A percentile compares a stretch with the other conserved stretches of the same genome.
phyloP scores from a whole-genome alignment of 208 protist genomes.

The Trypanosoma mega region DNA sequence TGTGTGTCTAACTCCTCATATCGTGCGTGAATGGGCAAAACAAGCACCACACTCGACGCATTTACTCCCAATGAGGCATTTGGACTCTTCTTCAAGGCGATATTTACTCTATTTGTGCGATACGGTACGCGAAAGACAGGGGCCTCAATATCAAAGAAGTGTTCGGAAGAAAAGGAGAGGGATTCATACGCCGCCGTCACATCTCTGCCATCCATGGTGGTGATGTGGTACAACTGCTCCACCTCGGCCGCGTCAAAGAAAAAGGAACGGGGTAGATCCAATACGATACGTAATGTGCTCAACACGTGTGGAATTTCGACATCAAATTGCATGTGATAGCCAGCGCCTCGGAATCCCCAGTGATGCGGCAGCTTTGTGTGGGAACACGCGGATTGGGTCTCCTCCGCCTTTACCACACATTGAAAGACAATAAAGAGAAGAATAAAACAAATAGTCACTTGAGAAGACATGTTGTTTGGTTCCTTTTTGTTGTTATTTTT shows the following conservation, averaged over 20 bases:
- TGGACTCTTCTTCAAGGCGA: slow-evolving; percentile 21
- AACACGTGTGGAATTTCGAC: slow-evolving; percentile 47
- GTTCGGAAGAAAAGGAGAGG: slow-evolving; percentile 37
- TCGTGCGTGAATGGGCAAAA: slow-evolving; percentile 81
- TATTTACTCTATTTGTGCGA: slow-evolving; percentile 36
- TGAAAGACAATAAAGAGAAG: slow-evolving; percentile 12
- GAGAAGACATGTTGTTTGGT: neutral
- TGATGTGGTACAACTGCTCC: slow-evolving; percentile 53
- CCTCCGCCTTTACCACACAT: neutral
- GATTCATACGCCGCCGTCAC: slow-evolving; percentile 33
- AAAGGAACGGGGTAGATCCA: slow-evolving; percentile 55
- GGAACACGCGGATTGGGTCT: neutral
- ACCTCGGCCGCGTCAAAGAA: slow-evolving; percentile 76
- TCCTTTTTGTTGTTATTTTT: neutral
- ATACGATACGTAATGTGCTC: slow-evolving; percentile 25
- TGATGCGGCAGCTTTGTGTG: neutral
- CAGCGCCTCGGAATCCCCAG: slow-evolving; percentile 52
- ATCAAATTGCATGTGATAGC: slow-evolving; percentile 79
- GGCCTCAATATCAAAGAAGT: slow-evolving; percentile 80
- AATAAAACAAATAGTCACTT: neutral
- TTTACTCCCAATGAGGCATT: neutral
- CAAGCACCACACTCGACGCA: slow-evolving; percentile 20
- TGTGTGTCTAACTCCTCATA: slow-evolving; percentile 61
- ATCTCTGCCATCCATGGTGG: slow-evolving; percentile 20
- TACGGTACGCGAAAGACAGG: slow-evolving; percentile 71